Conservation (phyloP, 2,329 filamentous ascomycete species). For the Cytospora piceicola region DNA sequence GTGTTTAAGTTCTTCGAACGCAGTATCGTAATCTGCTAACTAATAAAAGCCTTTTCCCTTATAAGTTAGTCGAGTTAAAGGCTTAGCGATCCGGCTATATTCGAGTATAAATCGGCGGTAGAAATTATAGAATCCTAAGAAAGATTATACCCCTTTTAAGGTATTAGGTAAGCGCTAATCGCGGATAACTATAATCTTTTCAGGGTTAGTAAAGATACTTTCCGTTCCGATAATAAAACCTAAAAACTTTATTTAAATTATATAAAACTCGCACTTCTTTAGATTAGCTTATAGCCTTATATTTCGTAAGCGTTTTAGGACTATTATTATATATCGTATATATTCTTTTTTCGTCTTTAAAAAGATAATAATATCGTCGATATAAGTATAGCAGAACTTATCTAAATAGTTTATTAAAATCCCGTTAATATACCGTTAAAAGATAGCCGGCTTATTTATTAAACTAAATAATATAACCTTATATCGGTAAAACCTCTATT, state of each 20-base stretch:
- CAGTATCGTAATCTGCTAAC: too few species aligned
- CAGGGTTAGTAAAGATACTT: too few species aligned
- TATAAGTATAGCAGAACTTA: slow-evolving; percentile 1
- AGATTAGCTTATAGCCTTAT: too few species aligned
- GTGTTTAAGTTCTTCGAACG: not conserved
- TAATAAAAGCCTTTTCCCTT: too few species aligned
- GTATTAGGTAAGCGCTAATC: too few species aligned
- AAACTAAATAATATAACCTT: not conserved
- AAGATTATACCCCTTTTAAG: too few species aligned
- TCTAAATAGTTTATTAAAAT: not conserved
- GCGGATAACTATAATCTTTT: too few species aligned
- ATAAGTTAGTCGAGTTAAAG: too few species aligned
- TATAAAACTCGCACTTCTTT: not conserved
- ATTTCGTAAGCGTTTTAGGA: not conserved
- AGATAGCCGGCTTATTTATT: not conserved
- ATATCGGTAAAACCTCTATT: not conserved
- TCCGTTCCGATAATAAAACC: not conserved
- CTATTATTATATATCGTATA: not conserved
- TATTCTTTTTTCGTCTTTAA: not conserved
- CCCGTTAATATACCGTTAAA: slow-evolving; percentile 1
- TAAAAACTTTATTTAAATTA: not conserved
- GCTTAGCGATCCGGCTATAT: too few species aligned
- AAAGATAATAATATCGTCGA: slow-evolving; percentile 7
- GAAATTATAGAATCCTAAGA: too few species aligned
- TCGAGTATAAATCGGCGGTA: too few species aligned